A percentile compares a stretch with the other conserved stretches of the same genome.
Evolutionary conservation across 108 stramenopile genomes (phyloP).

Genomic region (Skeletonema menzelii): DNA sequence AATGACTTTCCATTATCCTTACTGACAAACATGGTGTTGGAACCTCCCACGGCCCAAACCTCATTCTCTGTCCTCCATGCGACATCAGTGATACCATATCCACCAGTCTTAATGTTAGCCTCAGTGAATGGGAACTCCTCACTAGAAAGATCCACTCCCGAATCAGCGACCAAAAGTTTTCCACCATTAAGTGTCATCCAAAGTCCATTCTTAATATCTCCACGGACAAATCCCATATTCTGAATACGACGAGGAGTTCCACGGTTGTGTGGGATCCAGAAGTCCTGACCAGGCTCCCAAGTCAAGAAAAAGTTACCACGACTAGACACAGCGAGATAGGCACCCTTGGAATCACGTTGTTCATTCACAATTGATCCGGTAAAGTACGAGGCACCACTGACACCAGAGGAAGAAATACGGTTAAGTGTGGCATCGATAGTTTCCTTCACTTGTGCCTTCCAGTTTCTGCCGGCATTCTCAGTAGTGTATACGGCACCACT

Average conservation of each 20-base stretch:
- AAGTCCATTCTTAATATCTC: slow-evolving; percentile 89
- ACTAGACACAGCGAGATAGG: slow-evolving; percentile 89
- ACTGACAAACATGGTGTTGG: slow-evolving; percentile 92
- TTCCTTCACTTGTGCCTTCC: slow-evolving; percentile 98
- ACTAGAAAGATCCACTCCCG: slow-evolving; percentile 52
- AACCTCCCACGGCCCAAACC: slow-evolving; percentile 97
- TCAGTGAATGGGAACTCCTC: slow-evolving; percentile 84
- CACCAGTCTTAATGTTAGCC: slow-evolving; percentile 94
- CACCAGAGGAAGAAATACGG: slow-evolving; percentile 87
- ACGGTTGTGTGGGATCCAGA: slow-evolving; percentile 98
- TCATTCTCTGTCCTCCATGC: slow-evolving; percentile 90
- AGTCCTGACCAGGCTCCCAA: slow-evolving; percentile 97
- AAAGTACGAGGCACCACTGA: slow-evolving; percentile 94
- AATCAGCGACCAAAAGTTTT: slow-evolving; percentile 66
- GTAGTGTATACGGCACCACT: slow-evolving; percentile 93
- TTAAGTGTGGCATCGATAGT: slow-evolving; percentile 98
- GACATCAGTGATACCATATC: slow-evolving; percentile 96
- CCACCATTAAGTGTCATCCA: slow-evolving; percentile 99
- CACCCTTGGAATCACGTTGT: slow-evolving; percentile 81
- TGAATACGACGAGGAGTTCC: slow-evolving; percentile 95
- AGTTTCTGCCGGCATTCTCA: slow-evolving; percentile 95
- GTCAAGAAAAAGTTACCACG: slow-evolving; percentile 98
- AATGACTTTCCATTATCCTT: slow-evolving; percentile 94
- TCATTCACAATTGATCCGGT: slow-evolving; percentile 92
- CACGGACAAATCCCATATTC: slow-evolving; percentile 96